These are phyloP conservation scores for Trypanosoma melophagium DNA, from an alignment of 208 protist genomes.

Conservation along the genomic window DNA sequence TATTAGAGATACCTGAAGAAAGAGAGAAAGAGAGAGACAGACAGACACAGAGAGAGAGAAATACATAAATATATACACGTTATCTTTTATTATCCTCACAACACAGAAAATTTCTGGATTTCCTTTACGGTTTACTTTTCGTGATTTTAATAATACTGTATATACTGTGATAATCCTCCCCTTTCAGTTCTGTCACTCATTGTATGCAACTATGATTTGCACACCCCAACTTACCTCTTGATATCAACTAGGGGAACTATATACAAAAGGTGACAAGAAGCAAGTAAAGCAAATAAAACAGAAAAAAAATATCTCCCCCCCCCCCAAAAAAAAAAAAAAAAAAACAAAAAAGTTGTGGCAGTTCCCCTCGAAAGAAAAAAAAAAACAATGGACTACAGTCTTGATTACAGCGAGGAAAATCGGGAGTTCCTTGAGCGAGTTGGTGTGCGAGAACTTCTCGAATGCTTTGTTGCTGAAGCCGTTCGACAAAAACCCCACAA, in stretches of 20 bases:
- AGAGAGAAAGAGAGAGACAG: not conserved
- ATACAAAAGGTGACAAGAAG: not conserved
- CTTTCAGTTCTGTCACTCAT: no score
- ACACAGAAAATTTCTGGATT: no score
- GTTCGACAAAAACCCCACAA: constrained; percentile 36
- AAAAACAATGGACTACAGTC: constrained; percentile 18
- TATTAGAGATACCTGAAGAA: not conserved
- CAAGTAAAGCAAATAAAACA: not conserved
- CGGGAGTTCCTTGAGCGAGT: constrained; percentile 16
- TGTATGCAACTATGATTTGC: no score
- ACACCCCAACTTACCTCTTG: no score
- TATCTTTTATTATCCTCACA: not conserved
- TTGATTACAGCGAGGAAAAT: constrained; percentile 30
- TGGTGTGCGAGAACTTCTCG: constrained; percentile 30
- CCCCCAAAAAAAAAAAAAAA: not conserved
- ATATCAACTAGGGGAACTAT: no score
- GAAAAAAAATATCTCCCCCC: not conserved
- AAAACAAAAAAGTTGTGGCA: not conserved
- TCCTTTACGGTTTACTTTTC: no score
- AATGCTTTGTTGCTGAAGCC: constrained; percentile 31
- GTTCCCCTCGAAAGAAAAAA: not conserved
- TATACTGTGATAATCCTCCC: no score
- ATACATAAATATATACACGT: not conserved
- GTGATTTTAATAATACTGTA: no score
- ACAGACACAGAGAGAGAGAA: not conserved